phyloP scores from a whole-genome alignment of 2,329 filamentous ascomycete genomes.

The Tolypocladium sp. region DNA sequence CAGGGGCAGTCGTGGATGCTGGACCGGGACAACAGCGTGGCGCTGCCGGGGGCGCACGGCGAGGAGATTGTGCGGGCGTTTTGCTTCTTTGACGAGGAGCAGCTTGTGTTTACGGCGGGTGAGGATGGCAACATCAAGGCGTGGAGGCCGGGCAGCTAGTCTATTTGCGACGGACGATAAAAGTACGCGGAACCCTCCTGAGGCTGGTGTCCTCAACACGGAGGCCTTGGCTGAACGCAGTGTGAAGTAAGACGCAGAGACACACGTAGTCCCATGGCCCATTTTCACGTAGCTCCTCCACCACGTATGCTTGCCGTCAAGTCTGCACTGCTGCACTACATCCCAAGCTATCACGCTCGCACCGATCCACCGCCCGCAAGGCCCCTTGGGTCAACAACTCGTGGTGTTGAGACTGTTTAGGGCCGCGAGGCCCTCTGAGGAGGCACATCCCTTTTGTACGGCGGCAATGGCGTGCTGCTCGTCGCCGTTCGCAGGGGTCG shows the following conservation, averaged over 20 bases:
- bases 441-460: not conserved
- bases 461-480: not conserved
- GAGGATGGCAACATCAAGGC: slow-evolving; percentile 50
- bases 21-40: slow-evolving; percentile 45
- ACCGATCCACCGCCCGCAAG: not conserved
- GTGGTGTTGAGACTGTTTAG: not conserved
- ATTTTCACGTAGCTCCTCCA: no score
- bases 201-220: no score
- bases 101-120: slow-evolving; percentile 48
- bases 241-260: not conserved
- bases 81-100: slow-evolving; percentile 52
- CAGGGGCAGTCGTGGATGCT: slow-evolving; percentile 39
- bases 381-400: not conserved
- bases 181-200: not conserved
- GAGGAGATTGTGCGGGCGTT: slow-evolving; percentile 56
- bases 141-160: slow-evolving; percentile 31
- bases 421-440: no score
- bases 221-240: not conserved
- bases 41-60: slow-evolving; percentile 53
- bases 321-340: not conserved
- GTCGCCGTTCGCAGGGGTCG: no score
- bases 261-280: not conserved
- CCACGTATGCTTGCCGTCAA: not conserved
- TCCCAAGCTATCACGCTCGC: not conserved
- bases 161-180: not conserved